Evolutionary conservation across 2,329 filamentous ascomycete species (phyloP).

Genomic region (Akanthomyces lecanii): DNA sequence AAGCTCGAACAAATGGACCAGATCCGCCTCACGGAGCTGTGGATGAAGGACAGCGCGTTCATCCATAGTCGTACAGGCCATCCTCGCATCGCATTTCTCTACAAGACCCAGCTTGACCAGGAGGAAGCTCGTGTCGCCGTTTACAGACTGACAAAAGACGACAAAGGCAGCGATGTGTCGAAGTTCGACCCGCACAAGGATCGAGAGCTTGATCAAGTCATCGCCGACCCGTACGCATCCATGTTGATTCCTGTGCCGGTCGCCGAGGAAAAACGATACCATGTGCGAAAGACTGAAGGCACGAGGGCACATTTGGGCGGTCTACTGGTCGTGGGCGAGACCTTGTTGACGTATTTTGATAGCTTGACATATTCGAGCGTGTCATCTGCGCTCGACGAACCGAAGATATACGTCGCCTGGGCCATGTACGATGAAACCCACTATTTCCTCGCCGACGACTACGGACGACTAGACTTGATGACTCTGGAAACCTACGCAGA

Average conservation of each 20-base stretch:
- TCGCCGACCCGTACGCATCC: conserved; percentile 52
- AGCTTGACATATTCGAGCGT: conserved; percentile 66
- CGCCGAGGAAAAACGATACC: conserved; percentile 56
- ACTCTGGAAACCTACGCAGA: conserved; percentile 68
- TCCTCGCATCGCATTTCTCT: conserved; percentile 55
- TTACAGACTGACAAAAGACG: conserved; percentile 56
- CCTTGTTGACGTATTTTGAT: conserved; percentile 79
- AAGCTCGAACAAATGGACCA: conserved; percentile 49
- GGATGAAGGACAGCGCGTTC: conserved; percentile 55
- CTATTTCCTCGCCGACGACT: conserved; percentile 90
- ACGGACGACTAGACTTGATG: conserved; percentile 79
- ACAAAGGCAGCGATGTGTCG: conserved; percentile 50
- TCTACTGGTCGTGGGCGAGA: conserved; percentile 72
- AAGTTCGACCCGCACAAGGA: conserved; percentile 53
- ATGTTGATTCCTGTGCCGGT: conserved; percentile 61
- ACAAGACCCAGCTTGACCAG: conserved; percentile 49
- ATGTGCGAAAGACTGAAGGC: conserved; percentile 50
- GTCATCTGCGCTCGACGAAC: conserved; percentile 61
- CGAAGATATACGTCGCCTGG: conserved; percentile 90
- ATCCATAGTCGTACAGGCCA: conserved; percentile 55
- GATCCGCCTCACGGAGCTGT: conserved; percentile 55
- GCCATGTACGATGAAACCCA: conserved; percentile 74
- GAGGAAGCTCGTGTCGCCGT: conserved; percentile 53
- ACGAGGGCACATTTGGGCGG: conserved; percentile 61
- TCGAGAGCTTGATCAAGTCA: conserved; percentile 49